phyloP scores from a whole-genome alignment of 164 flowering plant species.

The Vitis labrusca region DNA sequence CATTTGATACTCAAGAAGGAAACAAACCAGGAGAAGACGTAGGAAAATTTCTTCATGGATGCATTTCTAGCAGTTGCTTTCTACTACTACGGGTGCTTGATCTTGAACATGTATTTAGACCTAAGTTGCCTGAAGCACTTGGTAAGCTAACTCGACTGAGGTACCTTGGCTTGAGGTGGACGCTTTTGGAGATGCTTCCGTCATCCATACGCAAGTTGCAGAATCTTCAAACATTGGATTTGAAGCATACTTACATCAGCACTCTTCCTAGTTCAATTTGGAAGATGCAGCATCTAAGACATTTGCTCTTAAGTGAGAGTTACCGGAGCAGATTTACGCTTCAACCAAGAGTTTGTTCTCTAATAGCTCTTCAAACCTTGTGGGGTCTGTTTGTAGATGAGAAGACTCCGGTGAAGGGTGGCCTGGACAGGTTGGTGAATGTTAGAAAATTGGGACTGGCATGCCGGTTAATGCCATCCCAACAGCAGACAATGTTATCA shows the following conservation, averaged over 20 bases:
- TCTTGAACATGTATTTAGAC: slow-evolving; percentile 27
- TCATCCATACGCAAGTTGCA: slow-evolving; percentile 18
- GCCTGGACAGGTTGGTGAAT: not conserved
- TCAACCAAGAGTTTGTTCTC: not conserved
- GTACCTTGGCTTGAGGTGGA: slow-evolving; percentile 32
- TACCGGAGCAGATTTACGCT: not conserved
- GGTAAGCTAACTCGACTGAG: slow-evolving; percentile 22
- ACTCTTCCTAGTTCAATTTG: slow-evolving; percentile 22
- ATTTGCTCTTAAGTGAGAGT: slow-evolving; percentile 20
- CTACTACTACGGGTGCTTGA: slow-evolving; percentile 34
- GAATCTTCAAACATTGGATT: slow-evolving; percentile 30
- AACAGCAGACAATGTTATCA: too few species aligned
- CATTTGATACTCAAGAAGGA: slow-evolving; percentile 10
- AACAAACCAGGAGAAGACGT: slow-evolving; percentile 6
- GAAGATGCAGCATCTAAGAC: slow-evolving; percentile 23
- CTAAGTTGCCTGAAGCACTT: slow-evolving; percentile 25
- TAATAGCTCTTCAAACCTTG: slow-evolving; percentile 6
- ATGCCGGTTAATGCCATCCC: not conserved
- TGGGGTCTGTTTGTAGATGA: slow-evolving; percentile 10
- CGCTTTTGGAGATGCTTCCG: slow-evolving; percentile 24
- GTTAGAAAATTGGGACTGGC: slow-evolving; percentile 12
- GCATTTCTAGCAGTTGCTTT: not conserved
- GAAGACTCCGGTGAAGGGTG: not conserved
- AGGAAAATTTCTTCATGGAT: not conserved
- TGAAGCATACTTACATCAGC: slow-evolving; percentile 28